These are phyloP conservation scores for Tetrahymena thermophila DNA, from an alignment of 73 alveolate genomes.

Conservation along the genomic window DNA sequence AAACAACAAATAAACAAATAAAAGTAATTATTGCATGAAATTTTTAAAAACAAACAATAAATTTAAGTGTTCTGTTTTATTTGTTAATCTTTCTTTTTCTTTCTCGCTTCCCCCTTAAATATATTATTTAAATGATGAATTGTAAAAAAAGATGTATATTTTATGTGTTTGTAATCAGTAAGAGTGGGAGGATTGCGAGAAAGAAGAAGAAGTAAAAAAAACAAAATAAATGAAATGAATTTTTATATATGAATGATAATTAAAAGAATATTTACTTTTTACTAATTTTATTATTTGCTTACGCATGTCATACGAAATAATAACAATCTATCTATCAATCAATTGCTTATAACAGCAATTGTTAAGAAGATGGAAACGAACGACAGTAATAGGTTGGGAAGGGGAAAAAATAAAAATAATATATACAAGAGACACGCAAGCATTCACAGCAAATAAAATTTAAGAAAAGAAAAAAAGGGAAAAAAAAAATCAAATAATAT, in stretches of 20 bases:
- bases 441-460: background rate
- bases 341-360: background rate
- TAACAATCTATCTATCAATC: background rate
- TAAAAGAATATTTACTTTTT: background rate
- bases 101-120: background rate
- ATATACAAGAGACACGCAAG: background rate
- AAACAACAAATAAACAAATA: background rate
- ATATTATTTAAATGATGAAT: background rate
- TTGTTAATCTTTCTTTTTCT: background rate
- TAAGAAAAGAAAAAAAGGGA: background rate
- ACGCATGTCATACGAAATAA: background rate
- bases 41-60: background rate
- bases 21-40: background rate
- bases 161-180: background rate
- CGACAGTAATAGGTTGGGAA: background rate
- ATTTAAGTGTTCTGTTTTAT: background rate
- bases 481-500: background rate
- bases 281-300: background rate
- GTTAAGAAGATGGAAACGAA: background rate
- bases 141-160: background rate
- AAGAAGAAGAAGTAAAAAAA: background rate
- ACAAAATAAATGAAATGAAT: background rate
- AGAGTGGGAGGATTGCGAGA: background rate
- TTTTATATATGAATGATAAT: background rate
- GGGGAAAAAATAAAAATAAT: background rate